These are phyloP conservation scores for Solanum dulcamara DNA, from an alignment of 257 asterid species.

Conservation along the genomic window DNA sequence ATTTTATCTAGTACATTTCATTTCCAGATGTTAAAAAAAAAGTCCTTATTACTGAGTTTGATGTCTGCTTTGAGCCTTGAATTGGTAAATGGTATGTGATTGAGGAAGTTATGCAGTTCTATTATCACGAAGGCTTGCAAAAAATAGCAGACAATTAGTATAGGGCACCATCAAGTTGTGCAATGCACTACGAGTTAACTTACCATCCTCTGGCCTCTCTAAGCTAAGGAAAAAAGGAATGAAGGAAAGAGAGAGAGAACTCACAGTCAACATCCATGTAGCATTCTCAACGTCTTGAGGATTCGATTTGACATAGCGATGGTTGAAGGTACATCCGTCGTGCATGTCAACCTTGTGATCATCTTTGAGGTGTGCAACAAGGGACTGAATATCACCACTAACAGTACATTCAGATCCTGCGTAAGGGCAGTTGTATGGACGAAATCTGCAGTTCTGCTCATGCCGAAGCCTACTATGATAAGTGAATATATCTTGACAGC, in stretches of 20 bases:
- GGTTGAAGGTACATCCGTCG: constrained; percentile 28
- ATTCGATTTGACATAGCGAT: constrained; percentile 28
- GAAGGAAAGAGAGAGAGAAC: not conserved
- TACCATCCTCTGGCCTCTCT: not conserved
- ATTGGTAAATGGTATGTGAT: not conserved
- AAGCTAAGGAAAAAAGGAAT: not conserved
- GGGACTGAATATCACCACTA: constrained; percentile 19
- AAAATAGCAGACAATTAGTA: not conserved
- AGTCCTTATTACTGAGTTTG: not conserved
- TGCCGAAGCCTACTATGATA: constrained; percentile 24
- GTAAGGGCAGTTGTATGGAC: constrained; percentile 29
- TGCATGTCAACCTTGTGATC: constrained; percentile 40
- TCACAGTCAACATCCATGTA: constrained; percentile 36
- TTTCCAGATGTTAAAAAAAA: not conserved
- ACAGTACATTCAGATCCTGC: constrained; percentile 29
- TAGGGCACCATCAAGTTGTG: not conserved
- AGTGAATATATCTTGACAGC: constrained; percentile 26
- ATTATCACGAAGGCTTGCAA: not conserved
- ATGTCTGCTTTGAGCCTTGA: not conserved
- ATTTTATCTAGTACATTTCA: not conserved
- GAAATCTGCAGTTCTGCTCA: constrained; percentile 25
- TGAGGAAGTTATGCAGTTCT: not conserved
- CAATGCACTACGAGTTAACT: not conserved
- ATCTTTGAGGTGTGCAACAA: constrained; percentile 22
- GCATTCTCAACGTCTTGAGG: constrained; percentile 30